A percentile compares a stretch with the other conserved stretches of the same genome.
Evolutionary conservation across 2,329 filamentous ascomycete species (phyloP).

Genomic region (Fusarium sp.): DNA sequence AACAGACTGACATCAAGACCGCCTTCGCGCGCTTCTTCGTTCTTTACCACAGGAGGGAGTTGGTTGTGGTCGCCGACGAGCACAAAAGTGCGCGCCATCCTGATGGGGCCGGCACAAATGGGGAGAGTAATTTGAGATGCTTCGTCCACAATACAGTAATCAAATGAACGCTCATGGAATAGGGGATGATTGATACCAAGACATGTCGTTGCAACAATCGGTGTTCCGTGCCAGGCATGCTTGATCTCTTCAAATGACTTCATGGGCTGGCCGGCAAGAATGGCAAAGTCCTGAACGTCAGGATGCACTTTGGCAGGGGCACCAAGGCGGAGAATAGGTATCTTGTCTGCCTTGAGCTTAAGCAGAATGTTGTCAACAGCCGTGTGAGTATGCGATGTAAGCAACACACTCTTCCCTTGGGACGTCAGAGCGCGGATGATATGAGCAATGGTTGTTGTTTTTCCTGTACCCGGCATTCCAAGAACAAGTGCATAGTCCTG

Average conservation of each 20-base stretch:
- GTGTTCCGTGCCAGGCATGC: constrained; percentile 85
- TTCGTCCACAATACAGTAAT: constrained; percentile 99
- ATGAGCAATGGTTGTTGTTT: constrained; percentile 97
- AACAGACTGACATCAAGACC: constrained; percentile 95
- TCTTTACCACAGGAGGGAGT: constrained; percentile 92
- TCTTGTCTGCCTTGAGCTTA: constrained; percentile 85
- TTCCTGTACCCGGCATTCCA: constrained; percentile 98
- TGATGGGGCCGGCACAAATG: constrained; percentile 93
- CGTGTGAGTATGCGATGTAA: constrained; percentile 97
- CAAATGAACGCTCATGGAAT: constrained; percentile 90
- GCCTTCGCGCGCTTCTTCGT: constrained; percentile 86
- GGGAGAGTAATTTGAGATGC: constrained; percentile 97
- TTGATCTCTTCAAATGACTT: constrained; percentile 87
- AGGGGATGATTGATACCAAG: constrained; percentile 91
- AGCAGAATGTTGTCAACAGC: constrained; percentile 98
- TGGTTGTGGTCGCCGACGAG: constrained; percentile 98
- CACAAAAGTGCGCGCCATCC: constrained; percentile 93
- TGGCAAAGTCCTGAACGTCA: constrained; percentile 88
- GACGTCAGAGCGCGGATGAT: constrained; percentile 92
- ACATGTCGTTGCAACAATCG: constrained; percentile 95
- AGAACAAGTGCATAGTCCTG: constrained; percentile 97
- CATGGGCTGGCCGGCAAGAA: constrained; percentile 81
- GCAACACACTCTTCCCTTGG: constrained; percentile 90
- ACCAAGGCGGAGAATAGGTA: constrained; percentile 88
- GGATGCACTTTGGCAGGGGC: constrained; percentile 88